Percentiles rank a stretch among this genome's conserved stretches.
Conservation (phyloP, 2,329 filamentous ascomycete species). For the Juglanconis juglandina region DNA sequence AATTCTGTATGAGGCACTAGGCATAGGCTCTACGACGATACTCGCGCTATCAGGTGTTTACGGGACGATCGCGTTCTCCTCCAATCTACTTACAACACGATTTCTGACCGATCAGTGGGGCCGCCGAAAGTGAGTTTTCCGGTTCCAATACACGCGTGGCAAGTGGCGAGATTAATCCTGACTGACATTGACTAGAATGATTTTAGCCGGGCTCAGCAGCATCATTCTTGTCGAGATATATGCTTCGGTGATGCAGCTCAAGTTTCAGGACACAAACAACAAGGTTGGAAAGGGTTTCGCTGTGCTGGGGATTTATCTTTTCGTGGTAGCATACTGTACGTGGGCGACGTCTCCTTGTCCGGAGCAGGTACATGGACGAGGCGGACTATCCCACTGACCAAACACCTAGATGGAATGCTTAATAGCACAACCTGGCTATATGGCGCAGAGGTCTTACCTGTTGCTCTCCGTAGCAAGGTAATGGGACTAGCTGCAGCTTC, state of each 20-base stretch:
- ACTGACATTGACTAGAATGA: conserved; percentile 39
- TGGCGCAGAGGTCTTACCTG: conserved; percentile 52
- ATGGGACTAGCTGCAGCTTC: conserved; percentile 53
- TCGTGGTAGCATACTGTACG: conserved; percentile 53
- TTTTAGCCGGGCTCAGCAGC: conserved; percentile 48
- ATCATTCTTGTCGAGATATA: conserved; percentile 57
- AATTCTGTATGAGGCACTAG: conserved; percentile 52
- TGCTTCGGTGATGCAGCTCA: conserved; percentile 54
- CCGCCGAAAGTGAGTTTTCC: conserved; percentile 43
- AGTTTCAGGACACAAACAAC: conserved; percentile 54
- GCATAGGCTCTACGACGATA: conserved; percentile 46
- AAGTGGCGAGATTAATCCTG: not conserved
- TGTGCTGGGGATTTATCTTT: conserved; percentile 57
- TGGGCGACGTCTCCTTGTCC: not conserved
- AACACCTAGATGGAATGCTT: conserved; percentile 42
- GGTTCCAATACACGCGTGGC: not conserved
- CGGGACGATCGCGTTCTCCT: conserved; percentile 49
- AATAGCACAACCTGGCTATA: conserved; percentile 55
- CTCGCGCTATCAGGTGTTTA: conserved; percentile 53
- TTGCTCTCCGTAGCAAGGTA: conserved; percentile 49
- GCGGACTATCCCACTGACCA: not conserved
- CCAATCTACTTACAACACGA: conserved; percentile 48
- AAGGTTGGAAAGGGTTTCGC: conserved; percentile 56
- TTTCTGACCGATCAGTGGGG: conserved; percentile 57
- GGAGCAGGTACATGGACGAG: not conserved